Percentiles rank a stretch among this genome's conserved stretches.
Evolutionary conservation across 805 yeast genomes (phyloP).

Genomic region (Grigorovia jiainica): DNA sequence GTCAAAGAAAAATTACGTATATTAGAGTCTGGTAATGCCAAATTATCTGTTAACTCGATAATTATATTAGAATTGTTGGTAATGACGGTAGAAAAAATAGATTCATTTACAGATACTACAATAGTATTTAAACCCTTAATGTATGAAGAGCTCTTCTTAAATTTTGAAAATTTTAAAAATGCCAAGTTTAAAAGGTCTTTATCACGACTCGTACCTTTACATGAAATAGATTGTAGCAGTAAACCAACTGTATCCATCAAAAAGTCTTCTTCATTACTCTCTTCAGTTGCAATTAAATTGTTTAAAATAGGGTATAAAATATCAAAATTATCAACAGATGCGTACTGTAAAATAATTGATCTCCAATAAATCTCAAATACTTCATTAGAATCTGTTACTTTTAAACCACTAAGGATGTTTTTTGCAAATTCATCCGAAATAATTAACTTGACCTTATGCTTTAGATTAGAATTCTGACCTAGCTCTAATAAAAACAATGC

Average conservation of each 20-base stretch:
- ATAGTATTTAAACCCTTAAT: constrained; percentile 28
- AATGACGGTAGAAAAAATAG: not conserved
- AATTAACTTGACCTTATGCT: constrained; percentile 26
- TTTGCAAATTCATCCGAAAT: constrained; percentile 20
- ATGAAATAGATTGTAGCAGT: constrained; percentile 29
- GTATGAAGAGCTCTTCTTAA: constrained; percentile 31
- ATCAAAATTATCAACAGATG: constrained; percentile 11
- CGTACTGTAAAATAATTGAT: constrained; percentile 27
- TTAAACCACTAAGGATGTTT: constrained; percentile 4
- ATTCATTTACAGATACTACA: too few relatives aligned
- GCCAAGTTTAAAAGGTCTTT: constrained; percentile 12
- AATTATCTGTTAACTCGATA: constrained; percentile 26
- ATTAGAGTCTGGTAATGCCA: constrained; percentile 41
- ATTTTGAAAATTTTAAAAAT: constrained; percentile 17
- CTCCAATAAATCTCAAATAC: constrained; percentile 45
- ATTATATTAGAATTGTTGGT: not conserved
- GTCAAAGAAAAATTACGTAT: constrained; percentile 44
- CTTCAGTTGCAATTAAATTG: not conserved
- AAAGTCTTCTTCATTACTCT: constrained; percentile 17
- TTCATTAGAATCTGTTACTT: constrained; percentile 2
- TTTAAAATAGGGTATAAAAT: constrained; percentile 3
- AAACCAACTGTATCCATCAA: constrained; percentile 35
- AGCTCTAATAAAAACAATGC: constrained; percentile 36
- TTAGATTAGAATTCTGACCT: constrained; percentile 18
- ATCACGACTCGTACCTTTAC: constrained; percentile 14